phyloP scores from a whole-genome alignment of 345 rosid species.

The Ceriops decandra region DNA sequence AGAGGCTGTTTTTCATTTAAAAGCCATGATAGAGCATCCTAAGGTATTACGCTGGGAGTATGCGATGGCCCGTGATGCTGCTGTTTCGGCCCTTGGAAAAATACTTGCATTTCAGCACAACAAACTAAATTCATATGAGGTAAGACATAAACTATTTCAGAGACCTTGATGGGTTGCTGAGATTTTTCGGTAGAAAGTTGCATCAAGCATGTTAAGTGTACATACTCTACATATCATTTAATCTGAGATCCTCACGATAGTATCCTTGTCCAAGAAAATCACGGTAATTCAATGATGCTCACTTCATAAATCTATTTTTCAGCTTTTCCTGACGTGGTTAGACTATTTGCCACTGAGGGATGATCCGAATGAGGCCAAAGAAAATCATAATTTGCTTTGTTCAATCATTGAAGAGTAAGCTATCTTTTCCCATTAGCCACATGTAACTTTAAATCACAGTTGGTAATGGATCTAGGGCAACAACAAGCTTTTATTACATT shows the following conservation, averaged over 20 bases:
- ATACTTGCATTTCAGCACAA: conserved; percentile 2
- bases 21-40: neutral
- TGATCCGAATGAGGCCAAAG: neutral
- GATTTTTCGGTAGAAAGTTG: neutral
- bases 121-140: neutral
- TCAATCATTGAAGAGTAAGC: conserved; percentile 3
- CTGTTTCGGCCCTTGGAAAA: conserved; percentile 12
- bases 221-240: neutral
- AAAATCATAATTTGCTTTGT: neutral
- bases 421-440: neutral
- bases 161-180: neutral
- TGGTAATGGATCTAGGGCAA: no score
- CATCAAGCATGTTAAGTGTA: neutral
- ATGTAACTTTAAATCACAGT: neutral
- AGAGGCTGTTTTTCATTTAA: conserved; percentile 12
- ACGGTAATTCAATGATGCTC: neutral
- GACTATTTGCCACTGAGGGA: conserved; percentile 1
- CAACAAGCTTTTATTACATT: no score
- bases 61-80: conserved; percentile 9
- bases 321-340: conserved; percentile 3
- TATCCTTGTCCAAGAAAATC: neutral
- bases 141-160: neutral
- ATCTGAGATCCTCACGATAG: neutral
- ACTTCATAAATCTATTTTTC: neutral
- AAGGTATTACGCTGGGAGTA: neutral